phyloP scores from a whole-genome alignment of 2,329 filamentous ascomycete genomes.

The Monilinia polystroma region DNA sequence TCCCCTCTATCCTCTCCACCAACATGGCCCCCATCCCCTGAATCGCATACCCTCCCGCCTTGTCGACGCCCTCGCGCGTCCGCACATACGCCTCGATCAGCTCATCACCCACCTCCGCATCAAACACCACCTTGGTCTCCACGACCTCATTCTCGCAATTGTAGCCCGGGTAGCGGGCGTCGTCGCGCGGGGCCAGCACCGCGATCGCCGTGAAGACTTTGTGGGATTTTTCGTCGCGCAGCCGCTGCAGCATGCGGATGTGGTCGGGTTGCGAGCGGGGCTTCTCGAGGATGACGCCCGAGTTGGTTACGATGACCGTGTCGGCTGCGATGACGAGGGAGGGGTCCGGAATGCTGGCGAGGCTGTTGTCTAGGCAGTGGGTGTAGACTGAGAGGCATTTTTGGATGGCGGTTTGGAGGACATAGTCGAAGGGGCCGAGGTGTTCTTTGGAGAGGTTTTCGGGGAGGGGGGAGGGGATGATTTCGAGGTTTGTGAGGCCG shows the following conservation, averaged over 20 bases:
- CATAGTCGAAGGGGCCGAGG: constrained; percentile 84
- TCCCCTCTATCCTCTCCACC: constrained; percentile 84
- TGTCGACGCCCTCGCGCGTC: constrained; percentile 90
- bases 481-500: constrained; percentile 77
- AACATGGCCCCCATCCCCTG: constrained; percentile 86
- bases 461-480: constrained; percentile 77
- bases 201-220: constrained; percentile 84
- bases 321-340: constrained; percentile 86
- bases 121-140: constrained; percentile 90
- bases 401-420: constrained; percentile 77
- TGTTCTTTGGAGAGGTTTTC: constrained; percentile 79
- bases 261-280: constrained; percentile 80
- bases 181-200: constrained; percentile 77
- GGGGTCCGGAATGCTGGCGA: constrained; percentile 57
- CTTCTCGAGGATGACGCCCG: constrained; percentile 85
- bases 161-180: constrained; percentile 82
- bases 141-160: constrained; percentile 77
- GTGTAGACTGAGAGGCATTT: constrained; percentile 73
- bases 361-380: constrained; percentile 43
- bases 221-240: constrained; percentile 76
- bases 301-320: constrained; percentile 77
- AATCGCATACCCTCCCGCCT: constrained; percentile 93
- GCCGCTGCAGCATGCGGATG: constrained; percentile 74
- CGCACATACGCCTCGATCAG: constrained; percentile 78
- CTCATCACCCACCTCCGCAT: constrained; percentile 71